A percentile compares a stretch with the other conserved stretches of the same genome.
Evolutionary conservation across 768 basidiomycete species (phyloP).

Genomic region (Guyanaporus albipodus): DNA sequence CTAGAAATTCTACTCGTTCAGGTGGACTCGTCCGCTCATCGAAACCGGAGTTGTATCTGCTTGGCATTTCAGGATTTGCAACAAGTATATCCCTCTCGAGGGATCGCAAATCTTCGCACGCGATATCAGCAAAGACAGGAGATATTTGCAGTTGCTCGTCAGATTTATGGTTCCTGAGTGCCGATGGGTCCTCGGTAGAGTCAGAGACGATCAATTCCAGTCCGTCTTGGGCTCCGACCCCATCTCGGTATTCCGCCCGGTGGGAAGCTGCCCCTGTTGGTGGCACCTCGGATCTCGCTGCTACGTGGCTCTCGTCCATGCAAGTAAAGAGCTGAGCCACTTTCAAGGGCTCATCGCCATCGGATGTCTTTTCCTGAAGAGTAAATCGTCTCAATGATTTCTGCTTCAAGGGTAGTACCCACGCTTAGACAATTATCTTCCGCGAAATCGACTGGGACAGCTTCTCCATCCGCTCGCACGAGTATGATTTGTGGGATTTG

Average conservation of each 20-base stretch:
- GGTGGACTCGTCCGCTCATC: neutral
- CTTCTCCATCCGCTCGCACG: conserved; percentile 12
- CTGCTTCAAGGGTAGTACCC: neutral
- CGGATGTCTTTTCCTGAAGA: neutral
- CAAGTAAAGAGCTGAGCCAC: neutral
- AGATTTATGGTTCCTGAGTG: neutral
- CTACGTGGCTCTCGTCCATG: neutral
- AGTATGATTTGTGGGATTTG: conserved; percentile 16
- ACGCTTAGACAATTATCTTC: neutral
- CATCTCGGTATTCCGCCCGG: neutral
- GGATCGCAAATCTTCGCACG: neutral
- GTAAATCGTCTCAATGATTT: too few relatives aligned
- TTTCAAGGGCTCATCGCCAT: neutral
- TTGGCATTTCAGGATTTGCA: neutral
- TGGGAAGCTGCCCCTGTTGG: neutral
- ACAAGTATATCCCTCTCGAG: neutral
- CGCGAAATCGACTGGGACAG: conserved; percentile 3
- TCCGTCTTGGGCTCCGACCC: neutral
- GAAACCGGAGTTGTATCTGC: neutral
- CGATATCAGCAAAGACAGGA: neutral
- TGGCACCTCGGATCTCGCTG: neutral
- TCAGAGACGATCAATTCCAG: neutral
- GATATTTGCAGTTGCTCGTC: neutral
- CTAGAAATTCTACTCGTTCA: neutral
- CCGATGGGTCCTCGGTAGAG: neutral